These are phyloP conservation scores for Alliaria petiolata DNA, from an alignment of 345 rosid species.

Conservation along the genomic window DNA sequence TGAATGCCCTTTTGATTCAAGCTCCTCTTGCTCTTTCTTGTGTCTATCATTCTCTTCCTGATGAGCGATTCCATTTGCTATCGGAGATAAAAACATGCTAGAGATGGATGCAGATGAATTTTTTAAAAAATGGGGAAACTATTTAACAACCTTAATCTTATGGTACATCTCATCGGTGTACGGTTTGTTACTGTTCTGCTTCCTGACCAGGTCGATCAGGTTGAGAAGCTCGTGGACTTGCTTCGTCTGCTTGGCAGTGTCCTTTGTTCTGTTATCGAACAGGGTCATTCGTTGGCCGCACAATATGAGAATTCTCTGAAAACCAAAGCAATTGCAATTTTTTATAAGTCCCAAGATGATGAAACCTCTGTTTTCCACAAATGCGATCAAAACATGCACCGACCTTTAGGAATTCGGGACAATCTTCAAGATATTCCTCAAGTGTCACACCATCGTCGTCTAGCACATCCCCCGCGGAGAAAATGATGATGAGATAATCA, in stretches of 20 bases:
- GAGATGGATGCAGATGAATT: neutral
- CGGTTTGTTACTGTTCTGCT: neutral
- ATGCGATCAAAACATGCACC: neutral
- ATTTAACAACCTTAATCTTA: neutral
- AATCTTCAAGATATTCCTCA: neutral
- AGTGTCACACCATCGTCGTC: neutral
- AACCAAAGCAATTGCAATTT: neutral
- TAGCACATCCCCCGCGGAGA: neutral
- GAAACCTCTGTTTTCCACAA: neutral
- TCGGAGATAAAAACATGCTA: neutral
- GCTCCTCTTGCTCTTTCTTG: neutral
- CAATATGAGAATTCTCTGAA: neutral
- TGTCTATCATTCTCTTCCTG: constrained; percentile 5
- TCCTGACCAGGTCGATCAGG: neutral
- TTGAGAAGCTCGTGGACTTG: constrained; percentile 3
- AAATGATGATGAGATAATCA: neutral
- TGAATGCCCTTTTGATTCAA: neutral
- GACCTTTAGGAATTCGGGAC: neutral
- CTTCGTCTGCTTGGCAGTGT: neutral
- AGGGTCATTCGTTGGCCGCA: neutral
- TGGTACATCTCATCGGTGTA: constrained; percentile 1
- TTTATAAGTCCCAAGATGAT: neutral
- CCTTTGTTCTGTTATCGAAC: neutral
- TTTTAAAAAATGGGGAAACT: neutral
- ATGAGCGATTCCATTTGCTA: neutral